Base-by-base conservation (phyloP, 306 rosid species). In the Glycine soja region DNA sequence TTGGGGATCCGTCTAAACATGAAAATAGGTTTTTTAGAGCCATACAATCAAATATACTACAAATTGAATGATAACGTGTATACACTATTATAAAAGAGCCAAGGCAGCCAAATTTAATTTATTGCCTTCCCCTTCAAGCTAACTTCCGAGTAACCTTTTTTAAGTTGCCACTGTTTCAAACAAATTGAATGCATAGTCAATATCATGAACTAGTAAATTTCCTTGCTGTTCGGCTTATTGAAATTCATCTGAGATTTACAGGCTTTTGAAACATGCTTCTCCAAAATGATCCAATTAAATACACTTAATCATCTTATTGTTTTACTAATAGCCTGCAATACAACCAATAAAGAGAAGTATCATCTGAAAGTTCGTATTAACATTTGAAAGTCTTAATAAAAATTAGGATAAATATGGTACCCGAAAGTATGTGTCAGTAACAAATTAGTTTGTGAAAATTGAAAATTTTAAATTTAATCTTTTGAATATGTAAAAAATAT, bases 101-200 rank as follows among this genome's bases (percentile, higher is more conserved):
- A 34, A 47, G 12, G 67, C 54, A n/a, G 65, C 64, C 65, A 32
- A 50, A 38, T 78, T 48, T 66, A 64, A 38, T 64, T 40, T 64
- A 52, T 63, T 72, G 77, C 45, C 82, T 59, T 72, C 59, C 56
- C 70, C 76, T 76, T 52, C 72, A 42, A 36, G 63, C 50, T 76
- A 58, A 38, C 8, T 10, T 56, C 68, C 2, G 18, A 52, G 30
- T 59, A 30, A 15, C 38, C 59, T 40, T 53, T 5, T 62, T 76
- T 64, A 13, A 9, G 34, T 56, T 71, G 45, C 45, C 64, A 32
- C 18, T 32, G 13, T 12, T 47, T 56, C 15, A 50, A 57, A 78
- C 52, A 50, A 71, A 64, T 80, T 69, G 67, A 80, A 76, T 52
- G 58, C 12, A 46, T 42, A 53, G 59, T 68, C 52, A 8, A 2